Conservation (phyloP, 1,284 basidiomycete species). For the Cryptococcus floricola region DNA sequence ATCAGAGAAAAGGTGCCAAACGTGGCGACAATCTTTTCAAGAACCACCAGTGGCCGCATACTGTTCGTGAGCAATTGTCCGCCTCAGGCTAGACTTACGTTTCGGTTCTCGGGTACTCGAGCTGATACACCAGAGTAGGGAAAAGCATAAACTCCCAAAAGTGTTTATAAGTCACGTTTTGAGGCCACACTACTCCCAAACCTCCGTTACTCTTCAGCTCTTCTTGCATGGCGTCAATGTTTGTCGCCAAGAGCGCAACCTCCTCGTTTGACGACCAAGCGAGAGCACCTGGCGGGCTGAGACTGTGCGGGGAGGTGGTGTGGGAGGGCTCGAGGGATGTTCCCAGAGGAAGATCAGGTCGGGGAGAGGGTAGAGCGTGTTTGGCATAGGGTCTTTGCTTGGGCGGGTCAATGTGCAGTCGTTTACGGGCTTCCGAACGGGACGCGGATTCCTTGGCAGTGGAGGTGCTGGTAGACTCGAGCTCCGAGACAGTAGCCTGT, state of each 20-base stretch:
- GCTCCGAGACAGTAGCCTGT: constrained; percentile 8
- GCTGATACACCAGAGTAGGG: constrained; percentile 91
- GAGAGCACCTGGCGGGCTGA: constrained; percentile 54
- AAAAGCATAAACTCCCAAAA: constrained; percentile 85
- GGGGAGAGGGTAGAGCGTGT: constrained; percentile 33
- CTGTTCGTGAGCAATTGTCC: constrained; percentile 48
- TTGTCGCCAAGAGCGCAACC: constrained; percentile 68
- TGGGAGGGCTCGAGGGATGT: constrained; percentile 46
- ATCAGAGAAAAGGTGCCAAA: constrained; percentile 93
- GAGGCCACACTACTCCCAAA: constrained; percentile 67
- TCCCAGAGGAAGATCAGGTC: constrained; percentile 37
- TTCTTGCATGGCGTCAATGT: constrained; percentile 70
- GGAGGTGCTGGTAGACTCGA: not conserved
- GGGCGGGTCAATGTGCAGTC: constrained; percentile 3
- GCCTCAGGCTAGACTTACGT: constrained; percentile 51
- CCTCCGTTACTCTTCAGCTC: constrained; percentile 70
- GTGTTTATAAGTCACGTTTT: constrained; percentile 77
- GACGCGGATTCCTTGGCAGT: not conserved
- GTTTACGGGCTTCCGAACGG: constrained; percentile 4
- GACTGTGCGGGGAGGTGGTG: constrained; percentile 45
- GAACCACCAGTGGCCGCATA: constrained; percentile 83
- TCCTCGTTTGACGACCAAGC: constrained; percentile 66
- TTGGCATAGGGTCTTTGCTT: constrained; percentile 18
- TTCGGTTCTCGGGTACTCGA: constrained; percentile 90
- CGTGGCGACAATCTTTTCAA: constrained; percentile 92